Evolutionary conservation across 371 early-diverging fungal species (phyloP).

Genomic region (Phascolomyces articulosus): DNA sequence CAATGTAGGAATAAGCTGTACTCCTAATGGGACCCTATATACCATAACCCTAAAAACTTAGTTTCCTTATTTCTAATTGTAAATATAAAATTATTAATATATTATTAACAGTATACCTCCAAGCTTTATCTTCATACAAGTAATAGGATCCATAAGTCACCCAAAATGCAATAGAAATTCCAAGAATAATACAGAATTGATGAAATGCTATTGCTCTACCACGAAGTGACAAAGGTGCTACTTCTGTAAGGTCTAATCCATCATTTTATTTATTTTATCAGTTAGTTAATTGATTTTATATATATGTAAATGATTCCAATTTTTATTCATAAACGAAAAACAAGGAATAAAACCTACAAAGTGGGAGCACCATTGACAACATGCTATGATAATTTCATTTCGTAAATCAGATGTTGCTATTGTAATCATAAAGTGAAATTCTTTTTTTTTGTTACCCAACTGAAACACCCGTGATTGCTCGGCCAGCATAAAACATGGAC

Average conservation of each 20-base stretch:
- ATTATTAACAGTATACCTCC: background rate
- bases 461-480: slow-evolving; percentile 81
- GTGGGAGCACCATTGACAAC: slow-evolving; percentile 83
- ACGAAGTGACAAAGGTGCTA: slow-evolving; percentile 84
- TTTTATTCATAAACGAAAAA: background rate
- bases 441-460: slow-evolving; percentile 65
- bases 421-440: too few relatives aligned
- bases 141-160: slow-evolving; percentile 19
- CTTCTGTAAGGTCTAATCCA: slow-evolving; percentile 81
- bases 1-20: slow-evolving; percentile 41
- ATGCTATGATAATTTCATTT: slow-evolving; percentile 45
- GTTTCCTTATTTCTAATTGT: too few relatives aligned
- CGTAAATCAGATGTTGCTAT: too few relatives aligned
- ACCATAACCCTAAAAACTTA: too few relatives aligned
- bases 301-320: too few relatives aligned
- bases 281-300: too few relatives aligned
- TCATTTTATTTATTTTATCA: too few relatives aligned
- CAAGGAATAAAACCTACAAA: slow-evolving; percentile 47
- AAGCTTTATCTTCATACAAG: background rate
- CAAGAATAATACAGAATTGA: slow-evolving; percentile 85
- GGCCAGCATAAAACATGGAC: slow-evolving; percentile 69
- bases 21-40: slow-evolving; percentile 37
- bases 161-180: slow-evolving; percentile 48
- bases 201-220: slow-evolving; percentile 88
- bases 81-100: too few relatives aligned